Base-by-base conservation (phyloP, 2,329 filamentous ascomycete species). In the Cordyceps militaris region DNA sequence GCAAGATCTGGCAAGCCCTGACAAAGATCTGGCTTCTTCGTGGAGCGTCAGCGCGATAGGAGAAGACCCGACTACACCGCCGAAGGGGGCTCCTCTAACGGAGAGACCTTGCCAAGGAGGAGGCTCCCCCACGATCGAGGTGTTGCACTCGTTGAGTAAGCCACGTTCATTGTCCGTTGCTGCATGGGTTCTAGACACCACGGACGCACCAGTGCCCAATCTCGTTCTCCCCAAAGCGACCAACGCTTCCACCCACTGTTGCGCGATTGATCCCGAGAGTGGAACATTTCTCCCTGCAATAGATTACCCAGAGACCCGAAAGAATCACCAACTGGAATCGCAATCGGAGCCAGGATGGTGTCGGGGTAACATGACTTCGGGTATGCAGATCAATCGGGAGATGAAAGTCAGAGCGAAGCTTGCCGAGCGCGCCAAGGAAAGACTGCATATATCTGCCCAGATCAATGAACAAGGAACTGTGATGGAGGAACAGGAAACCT, bases 361-460 rank as follows among this genome's bases (percentile, higher is more conserved):
- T 13, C 65, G 66, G 9, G 57, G 52, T 10, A 66, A 69, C 21
- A 65, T 68, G 62, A 67, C 66, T 1, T 64, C 67, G 0, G 65
- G 63, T 9, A 50, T 66, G 7, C 61, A 64, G 10, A 68, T 71
- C 4, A 23, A 34, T 0, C 59, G 62, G 8, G 69, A 71, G 36
- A 40, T 69, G 1, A 56, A 55, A 42, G 60, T 58, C 9, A 64
- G 68, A 1, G 56, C 64, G n/a, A 55, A 44, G 1, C 38, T 69
- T 13, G 63, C 48, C 4, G 58, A 60, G 13, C 54, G 42, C 9
- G 14, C 58, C 3, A 43, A 24, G 42, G 16, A 62, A 40, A 21
- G 34, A 54, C 24, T 50, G 24, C 16, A 47, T 40, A 2, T 28
- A 16, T 8, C 38, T 19, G 5, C 30, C 40, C 52, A 21, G 59